Conservation (phyloP, 495 filamentous ascomycete species). For the Margaritispora aquatica region DNA sequence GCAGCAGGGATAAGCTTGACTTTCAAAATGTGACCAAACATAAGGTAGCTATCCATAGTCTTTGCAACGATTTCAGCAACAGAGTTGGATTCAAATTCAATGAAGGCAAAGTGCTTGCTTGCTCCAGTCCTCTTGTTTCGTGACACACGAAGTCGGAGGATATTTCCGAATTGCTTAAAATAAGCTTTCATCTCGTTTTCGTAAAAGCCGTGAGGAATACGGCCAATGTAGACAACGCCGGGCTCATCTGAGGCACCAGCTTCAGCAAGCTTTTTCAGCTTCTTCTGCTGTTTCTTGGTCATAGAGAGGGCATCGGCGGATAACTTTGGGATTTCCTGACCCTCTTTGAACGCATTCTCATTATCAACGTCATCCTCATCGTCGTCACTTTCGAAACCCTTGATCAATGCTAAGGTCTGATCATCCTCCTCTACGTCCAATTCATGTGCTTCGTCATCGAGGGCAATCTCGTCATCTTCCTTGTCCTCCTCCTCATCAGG, state of each 20-base stretch:
- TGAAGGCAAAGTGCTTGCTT: conserved; percentile 87
- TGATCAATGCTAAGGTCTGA: conserved; percentile 63
- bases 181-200: conserved; percentile 91
- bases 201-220: conserved; percentile 92
- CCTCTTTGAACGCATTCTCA: conserved; percentile 48
- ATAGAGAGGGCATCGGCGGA: conserved; percentile 21
- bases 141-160: conserved; percentile 75
- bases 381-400: conserved; percentile 77
- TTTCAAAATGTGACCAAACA: conserved; percentile 88
- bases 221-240: conserved; percentile 82
- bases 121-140: conserved; percentile 84
- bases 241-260: conserved; percentile 40
- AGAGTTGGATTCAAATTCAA: conserved; percentile 73
- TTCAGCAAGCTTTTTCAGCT: conserved; percentile 16
- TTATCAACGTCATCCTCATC: conserved; percentile 49
- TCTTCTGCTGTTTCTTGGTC: conserved; percentile 40
- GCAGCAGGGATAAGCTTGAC: conserved; percentile 70
- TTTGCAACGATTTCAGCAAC: conserved; percentile 85
- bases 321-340: conserved; percentile 52
- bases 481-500: conserved; percentile 9
- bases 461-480: conserved; percentile 22
- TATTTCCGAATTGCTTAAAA: conserved; percentile 90
- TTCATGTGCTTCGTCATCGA: conserved; percentile 16
- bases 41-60: conserved; percentile 96
- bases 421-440: conserved; percentile 49